Evolutionary conservation across 441 rosid genomes (phyloP).

Genomic region (Erysimum cheiri): DNA sequence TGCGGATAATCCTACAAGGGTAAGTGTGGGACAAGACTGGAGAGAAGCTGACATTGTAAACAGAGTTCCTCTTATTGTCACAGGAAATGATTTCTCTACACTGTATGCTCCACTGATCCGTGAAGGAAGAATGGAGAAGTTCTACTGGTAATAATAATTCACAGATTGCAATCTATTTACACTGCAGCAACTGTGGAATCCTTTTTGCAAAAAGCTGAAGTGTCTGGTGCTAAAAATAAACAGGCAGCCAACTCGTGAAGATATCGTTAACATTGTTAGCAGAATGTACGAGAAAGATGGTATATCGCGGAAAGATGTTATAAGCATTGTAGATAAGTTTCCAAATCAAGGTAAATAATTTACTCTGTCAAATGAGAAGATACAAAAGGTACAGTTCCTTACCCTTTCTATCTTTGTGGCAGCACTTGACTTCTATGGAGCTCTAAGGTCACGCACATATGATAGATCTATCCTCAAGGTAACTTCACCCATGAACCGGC

Average conservation of each 20-base stretch:
- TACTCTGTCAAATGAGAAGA: not conserved
- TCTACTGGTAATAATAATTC: slow-evolving; percentile 65
- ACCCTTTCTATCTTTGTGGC: slow-evolving; percentile 32
- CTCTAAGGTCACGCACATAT: slow-evolving; percentile 89
- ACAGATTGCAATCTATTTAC: slow-evolving; percentile 3
- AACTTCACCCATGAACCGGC: slow-evolving; percentile 14
- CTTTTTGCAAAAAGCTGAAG: slow-evolving; percentile 12
- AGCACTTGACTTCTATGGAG: slow-evolving; percentile 98
- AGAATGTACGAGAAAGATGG: slow-evolving; percentile 96
- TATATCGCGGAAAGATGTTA: slow-evolving; percentile 69
- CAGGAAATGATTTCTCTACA: slow-evolving; percentile 88
- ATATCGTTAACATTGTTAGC: slow-evolving; percentile 80
- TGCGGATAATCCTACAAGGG: slow-evolving; percentile 95
- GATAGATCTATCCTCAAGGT: slow-evolving; percentile 89
- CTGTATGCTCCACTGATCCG: slow-evolving; percentile 95
- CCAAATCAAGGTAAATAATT: slow-evolving; percentile 83
- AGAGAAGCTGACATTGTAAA: slow-evolving; percentile 78
- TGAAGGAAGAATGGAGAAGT: slow-evolving; percentile 99
- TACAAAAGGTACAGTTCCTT: slow-evolving; percentile 17
- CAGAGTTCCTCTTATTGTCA: slow-evolving; percentile 87
- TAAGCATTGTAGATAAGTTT: slow-evolving; percentile 68
- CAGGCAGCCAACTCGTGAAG: slow-evolving; percentile 94
- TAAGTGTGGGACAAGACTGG: slow-evolving; percentile 98
- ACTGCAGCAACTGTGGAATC: slow-evolving; percentile 21
- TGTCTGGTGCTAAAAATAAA: slow-evolving; percentile 7